A percentile compares a stretch with the other conserved stretches of the same genome.
Evolutionary conservation across 1,139 yeast species (phyloP).

Genomic region (Zygotorulaspora mrakii): DNA sequence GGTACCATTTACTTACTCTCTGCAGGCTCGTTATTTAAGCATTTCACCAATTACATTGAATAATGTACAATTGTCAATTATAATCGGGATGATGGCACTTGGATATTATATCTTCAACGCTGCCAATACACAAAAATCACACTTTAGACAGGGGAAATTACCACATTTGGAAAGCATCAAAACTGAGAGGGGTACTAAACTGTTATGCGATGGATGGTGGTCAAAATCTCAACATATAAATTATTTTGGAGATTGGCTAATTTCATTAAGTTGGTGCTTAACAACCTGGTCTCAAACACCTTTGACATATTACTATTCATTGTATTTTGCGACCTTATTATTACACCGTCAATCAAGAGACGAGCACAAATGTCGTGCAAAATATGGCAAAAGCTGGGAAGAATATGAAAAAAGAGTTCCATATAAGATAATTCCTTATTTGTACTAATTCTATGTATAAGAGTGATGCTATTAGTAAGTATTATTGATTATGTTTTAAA

Average conservation of each 20-base stretch:
- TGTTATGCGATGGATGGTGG: constrained; percentile 96
- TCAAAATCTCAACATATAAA: constrained; percentile 86
- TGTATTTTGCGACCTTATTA: constrained; percentile 76
- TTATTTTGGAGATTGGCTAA: constrained; percentile 92
- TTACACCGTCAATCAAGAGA: constrained; percentile 89
- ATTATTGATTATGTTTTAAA: constrained; percentile 44
- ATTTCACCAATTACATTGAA: constrained; percentile 63
- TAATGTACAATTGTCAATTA: constrained; percentile 33
- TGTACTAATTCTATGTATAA: constrained; percentile 47
- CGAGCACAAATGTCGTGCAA: constrained; percentile 81
- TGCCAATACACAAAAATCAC: constrained; percentile 79
- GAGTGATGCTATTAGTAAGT: constrained; percentile 4
- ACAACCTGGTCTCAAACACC: constrained; percentile 82
- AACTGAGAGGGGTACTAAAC: constrained; percentile 73
- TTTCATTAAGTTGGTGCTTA: constrained; percentile 89
- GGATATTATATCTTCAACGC: constrained; percentile 85
- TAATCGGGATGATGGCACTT: constrained; percentile 46
- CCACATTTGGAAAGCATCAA: constrained; percentile 61
- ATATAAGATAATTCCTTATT: constrained; percentile 82
- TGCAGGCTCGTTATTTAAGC: constrained; percentile 80
- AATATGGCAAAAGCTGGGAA: constrained; percentile 83
- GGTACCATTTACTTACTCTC: constrained; percentile 88
- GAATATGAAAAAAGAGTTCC: constrained; percentile 79
- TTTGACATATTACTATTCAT: constrained; percentile 79
- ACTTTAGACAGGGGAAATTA: constrained; percentile 75